phyloP scores from a whole-genome alignment of 2,329 filamentous ascomycete species.

The Diaporthe destruens region DNA sequence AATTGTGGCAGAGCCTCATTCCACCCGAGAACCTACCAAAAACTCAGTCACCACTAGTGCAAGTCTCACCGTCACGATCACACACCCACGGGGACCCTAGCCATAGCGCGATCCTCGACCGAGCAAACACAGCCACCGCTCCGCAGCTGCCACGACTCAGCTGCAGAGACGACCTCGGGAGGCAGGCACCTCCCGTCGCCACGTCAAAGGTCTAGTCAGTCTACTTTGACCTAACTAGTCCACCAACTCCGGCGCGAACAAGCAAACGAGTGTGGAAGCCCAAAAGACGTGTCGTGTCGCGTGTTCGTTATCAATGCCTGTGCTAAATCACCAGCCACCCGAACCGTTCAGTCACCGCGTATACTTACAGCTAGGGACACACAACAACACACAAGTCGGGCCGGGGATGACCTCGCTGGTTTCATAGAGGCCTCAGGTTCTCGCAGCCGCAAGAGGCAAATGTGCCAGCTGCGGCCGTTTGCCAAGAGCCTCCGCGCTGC shows the following conservation, averaged over 20 bases:
- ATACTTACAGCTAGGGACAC: neutral
- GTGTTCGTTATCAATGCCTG: neutral
- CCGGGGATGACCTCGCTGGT: slow-evolving; percentile 7
- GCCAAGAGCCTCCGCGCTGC: slow-evolving; percentile 18
- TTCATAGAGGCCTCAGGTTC: slow-evolving; percentile 13
- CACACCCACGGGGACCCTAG: neutral
- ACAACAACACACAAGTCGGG: neutral
- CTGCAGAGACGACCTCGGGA: neutral
- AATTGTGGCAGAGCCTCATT: slow-evolving; percentile 11
- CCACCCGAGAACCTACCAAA: neutral
- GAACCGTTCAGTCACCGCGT: slow-evolving; percentile 19
- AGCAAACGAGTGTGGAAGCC: neutral
- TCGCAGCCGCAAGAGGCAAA: neutral
- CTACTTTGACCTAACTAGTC: too few species aligned
- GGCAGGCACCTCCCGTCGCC: neutral
- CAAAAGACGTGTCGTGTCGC: neutral
- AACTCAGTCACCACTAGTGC: slow-evolving; percentile 13
- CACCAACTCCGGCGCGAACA: neutral
- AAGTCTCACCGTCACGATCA: slow-evolving; percentile 22
- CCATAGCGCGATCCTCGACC: neutral
- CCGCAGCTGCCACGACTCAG: slow-evolving; percentile 25
- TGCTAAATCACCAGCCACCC: neutral
- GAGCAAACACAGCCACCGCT: slow-evolving; percentile 10
- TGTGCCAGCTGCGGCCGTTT: slow-evolving; percentile 17
- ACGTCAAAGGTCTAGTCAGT: neutral